phyloP scores from a whole-genome alignment of 306 rosid genomes.

The Biancaea sappan region DNA sequence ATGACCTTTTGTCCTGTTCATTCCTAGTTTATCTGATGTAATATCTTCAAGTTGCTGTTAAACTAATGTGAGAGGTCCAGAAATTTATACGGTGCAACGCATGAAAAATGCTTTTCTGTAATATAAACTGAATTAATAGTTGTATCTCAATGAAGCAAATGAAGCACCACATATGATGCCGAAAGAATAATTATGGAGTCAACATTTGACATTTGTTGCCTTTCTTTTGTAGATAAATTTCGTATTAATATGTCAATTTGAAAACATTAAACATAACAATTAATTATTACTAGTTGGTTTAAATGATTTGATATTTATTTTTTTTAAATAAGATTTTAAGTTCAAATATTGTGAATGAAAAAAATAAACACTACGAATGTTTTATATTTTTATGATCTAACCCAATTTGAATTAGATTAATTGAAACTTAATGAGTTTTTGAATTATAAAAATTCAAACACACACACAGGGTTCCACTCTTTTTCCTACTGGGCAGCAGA shows the following conservation, averaged over 20 bases:
- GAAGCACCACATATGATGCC: neutral
- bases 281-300: too few relatives aligned
- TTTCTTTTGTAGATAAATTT: too few relatives aligned
- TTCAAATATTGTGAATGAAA: too few relatives aligned
- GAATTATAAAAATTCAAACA: too few relatives aligned
- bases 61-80: slow-evolving; percentile 31
- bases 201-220: neutral
- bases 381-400: too few relatives aligned
- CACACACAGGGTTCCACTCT: too few relatives aligned
- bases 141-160: slow-evolving; percentile 15
- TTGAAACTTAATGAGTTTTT: too few relatives aligned
- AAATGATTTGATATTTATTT: too few relatives aligned
- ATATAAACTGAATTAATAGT: slow-evolving; percentile 7
- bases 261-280: neutral
- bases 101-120: slow-evolving; percentile 14
- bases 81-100: slow-evolving; percentile 17
- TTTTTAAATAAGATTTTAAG: too few relatives aligned
- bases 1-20: neutral
- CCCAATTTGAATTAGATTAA: too few relatives aligned
- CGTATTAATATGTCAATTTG: neutral
- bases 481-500: neutral
- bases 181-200: neutral
- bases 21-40: slow-evolving; percentile 32
- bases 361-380: too few relatives aligned
- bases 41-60: slow-evolving; percentile 33